Evolutionary conservation across 768 basidiomycete species (phyloP).

Genomic region (Multifurca ochricompacta): DNA sequence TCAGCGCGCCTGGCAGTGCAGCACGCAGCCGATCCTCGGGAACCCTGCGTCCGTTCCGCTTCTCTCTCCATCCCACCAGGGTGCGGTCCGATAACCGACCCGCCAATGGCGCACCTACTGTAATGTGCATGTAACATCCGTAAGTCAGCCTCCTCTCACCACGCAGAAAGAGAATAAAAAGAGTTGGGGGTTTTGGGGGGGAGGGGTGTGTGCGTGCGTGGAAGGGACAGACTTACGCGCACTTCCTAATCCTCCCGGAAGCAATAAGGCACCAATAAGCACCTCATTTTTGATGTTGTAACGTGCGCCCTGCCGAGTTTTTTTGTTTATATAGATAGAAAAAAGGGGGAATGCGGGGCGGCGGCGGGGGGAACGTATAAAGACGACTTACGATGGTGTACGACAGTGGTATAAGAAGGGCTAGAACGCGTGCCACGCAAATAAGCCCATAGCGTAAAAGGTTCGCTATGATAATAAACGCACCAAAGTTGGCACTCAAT

Average conservation of each 20-base stretch:
- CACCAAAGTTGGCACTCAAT: constrained; percentile 28
- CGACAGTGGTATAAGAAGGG: constrained; percentile 50
- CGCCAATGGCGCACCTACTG: constrained; percentile 54
- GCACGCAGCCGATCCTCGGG: constrained; percentile 64
- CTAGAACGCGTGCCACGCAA: constrained; percentile 20
- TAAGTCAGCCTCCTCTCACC: background rate
- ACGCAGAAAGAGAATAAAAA: background rate
- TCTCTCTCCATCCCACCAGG: constrained; percentile 40
- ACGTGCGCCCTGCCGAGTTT: constrained; percentile 38
- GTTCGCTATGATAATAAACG: constrained; percentile 24
- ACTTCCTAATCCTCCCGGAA: constrained; percentile 53
- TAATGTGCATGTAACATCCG: background rate
- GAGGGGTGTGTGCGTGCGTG: too few relatives aligned
- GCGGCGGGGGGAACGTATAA: background rate
- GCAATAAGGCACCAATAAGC: constrained; percentile 50
- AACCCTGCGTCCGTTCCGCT: constrained; percentile 49
- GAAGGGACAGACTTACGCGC: constrained; percentile 36
- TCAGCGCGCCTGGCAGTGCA: constrained; percentile 36
- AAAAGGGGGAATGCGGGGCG: background rate
- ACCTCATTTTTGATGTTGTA: constrained; percentile 52
- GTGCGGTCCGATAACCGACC: constrained; percentile 52
- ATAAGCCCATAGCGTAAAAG: background rate
- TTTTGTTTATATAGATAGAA: background rate
- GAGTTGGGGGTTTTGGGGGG: too few relatives aligned
- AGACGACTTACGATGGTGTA: constrained; percentile 51